A percentile compares a stretch with the other conserved stretches of the same genome.
These are phyloP conservation scores for Bremia lactucae DNA, from an alignment of 352 stramenopile genomes.

Conservation along the genomic window DNA sequence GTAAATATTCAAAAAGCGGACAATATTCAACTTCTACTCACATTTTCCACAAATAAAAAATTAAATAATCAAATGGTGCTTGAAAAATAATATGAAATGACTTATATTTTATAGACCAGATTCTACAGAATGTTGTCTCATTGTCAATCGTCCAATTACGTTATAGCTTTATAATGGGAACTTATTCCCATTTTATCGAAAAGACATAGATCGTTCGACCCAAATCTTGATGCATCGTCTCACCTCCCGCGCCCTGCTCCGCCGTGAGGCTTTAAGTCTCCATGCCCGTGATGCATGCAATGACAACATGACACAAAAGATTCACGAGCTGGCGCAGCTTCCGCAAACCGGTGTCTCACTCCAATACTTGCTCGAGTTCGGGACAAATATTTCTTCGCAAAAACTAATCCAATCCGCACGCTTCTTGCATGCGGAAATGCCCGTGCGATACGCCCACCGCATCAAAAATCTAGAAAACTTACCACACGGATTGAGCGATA, in stretches of 20 bases:
- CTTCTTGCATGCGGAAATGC: constrained; percentile 97
- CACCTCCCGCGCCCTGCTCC: constrained; percentile 1
- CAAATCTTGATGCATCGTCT: constrained; percentile 13
- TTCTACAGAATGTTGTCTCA: too few species aligned
- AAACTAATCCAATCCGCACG: constrained; percentile 88
- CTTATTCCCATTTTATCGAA: too few species aligned
- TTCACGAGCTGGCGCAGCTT: constrained; percentile 57
- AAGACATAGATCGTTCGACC: too few species aligned
- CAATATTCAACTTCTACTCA: too few species aligned
- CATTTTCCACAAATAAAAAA: too few species aligned
- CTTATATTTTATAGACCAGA: too few species aligned
- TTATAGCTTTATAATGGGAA: too few species aligned
- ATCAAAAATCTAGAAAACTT: constrained; percentile 92
- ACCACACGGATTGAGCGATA: constrained; percentile 90
- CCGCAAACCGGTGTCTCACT: constrained; percentile 82
- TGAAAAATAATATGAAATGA: too few species aligned
- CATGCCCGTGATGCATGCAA: constrained; percentile 5
- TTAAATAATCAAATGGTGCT: too few species aligned
- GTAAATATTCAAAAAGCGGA: too few species aligned
- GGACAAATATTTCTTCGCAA: constrained; percentile 62
- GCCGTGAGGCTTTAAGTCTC: constrained; percentile 5
- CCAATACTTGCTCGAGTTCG: constrained; percentile 84
- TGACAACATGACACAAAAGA: constrained; percentile 49
- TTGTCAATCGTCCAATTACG: too few species aligned
- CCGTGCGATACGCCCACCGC: constrained; percentile 95